Evolutionary conservation across 129 eudicot species (phyloP), one percentile per base, ranked within the genome.

Genomic region (Solidago caesia): DNA sequence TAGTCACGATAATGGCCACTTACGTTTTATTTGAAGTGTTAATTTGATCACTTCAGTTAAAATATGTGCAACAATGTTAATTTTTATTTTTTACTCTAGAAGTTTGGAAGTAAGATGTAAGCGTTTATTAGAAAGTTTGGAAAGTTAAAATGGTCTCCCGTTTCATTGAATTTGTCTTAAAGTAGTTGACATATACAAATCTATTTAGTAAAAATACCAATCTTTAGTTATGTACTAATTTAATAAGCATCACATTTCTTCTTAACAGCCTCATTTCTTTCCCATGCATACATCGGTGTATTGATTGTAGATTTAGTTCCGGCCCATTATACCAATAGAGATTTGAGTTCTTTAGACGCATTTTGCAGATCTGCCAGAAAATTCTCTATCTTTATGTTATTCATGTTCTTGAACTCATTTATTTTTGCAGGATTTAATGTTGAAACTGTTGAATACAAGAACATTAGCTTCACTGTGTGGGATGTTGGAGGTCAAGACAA

Each of bases 401-500:
- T 52, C 1, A 5, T 71, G 39, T 16, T 70, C 13, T 15, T 2
- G 51, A 71, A 39, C 64, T 53, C 6, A 44, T 33, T 33, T 46
- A 2, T 63, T 0, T 56, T 68, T 58, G 39, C 86, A 85, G 84
- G 86, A 13, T 85, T 85, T 42, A 84, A 84, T 42, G 88, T 84
- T 41, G 88, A 84, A 72, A 84, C 85, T 13, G 85, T 84, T 45
- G 86, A 85, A 25, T 85, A 85, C 83, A 85, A 81, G 77, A 85
- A 85, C 74, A 85, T 81, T 58, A 85, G 86, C 77, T 85, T 85
- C 48, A 85, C 86, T 41, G 80, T 85, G 13, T 85, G 89, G 89
- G 89, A 85, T 81, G 89, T 81, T 75, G 89, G 89, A 33, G 86
- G 89, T 79, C 89, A 85, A 49, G 89, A 85, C 76, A 85, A 78